Base-by-base conservation (phyloP, 306 rosid genomes). In the Cicer judaicum region DNA sequence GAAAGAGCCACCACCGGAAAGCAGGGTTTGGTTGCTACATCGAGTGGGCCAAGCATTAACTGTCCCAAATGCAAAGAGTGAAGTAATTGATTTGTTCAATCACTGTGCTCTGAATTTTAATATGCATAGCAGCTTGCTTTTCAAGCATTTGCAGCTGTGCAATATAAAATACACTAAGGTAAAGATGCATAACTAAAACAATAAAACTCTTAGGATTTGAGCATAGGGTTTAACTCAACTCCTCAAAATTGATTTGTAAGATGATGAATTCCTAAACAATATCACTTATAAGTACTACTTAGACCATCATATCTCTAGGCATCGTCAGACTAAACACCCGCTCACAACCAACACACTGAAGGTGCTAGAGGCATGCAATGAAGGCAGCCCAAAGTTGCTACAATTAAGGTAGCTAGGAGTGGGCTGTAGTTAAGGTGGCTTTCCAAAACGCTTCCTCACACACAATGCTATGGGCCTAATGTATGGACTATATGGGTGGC, bases 331-430 rank as follows among this genome's bases (percentile, higher is more conserved):
- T 18, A 54, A 18, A 54, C 61, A 54, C 36, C 60, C 36, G 2
- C 12, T 54, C 64, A 57, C 64, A 57, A n/a, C 64, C 8, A 57
- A 39, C 40, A 57, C 39, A 57, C 39, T 10, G 5, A 57, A 57
- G 40, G 14, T 57, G 64, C 64, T 24, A 39, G 64, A 11, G 8
- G 41, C 41, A 10, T 57, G 64, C 64, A 8, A 8, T 18, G 60
- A 54, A 54, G 60, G 60, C 60, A 54, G 10, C 19, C 60, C 60
- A 18, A 54, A 54, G 13, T 16, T 59, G 41, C n/a, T 59, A 41
- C 64, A 11, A 29, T 29, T 29, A 59, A 57, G 64, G 64, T 15
- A 59, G 16, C 15, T 59, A 10, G 41, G 14, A 8, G 34, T 59
- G 64, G 64, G 12, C 16, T 57, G 15, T 24, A 24, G 24, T 57